Base-by-base conservation (phyloP, 169 alveolate species). In the Blepharisma undulans region DNA sequence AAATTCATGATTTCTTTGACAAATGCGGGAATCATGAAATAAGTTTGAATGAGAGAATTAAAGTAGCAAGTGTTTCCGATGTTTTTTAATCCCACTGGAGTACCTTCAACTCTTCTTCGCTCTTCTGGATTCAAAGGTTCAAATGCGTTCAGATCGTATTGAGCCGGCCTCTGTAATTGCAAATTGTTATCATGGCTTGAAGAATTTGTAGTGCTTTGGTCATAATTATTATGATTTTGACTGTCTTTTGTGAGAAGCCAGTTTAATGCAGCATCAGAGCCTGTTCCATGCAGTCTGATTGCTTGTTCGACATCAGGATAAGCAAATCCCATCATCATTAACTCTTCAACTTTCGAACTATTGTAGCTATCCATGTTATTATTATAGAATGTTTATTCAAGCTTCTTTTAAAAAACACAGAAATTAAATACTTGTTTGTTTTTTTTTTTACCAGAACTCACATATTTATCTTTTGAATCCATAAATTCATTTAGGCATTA, bases 31-130 rank as follows among this genome's bases (percentile, higher is more conserved):
- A 88, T 32, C 85, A 76, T 88, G 25, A 88, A 88, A 72, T 88
- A 88, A 72, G 48, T 19, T 61, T 88, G 87, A 34, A 88, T 21
- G n/a, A 88, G 59, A 59, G 92, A 88, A 33, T 88, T 88, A 18
- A 88, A 21, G 59, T 36, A 88, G 92, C 92, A 88, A 76, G 92
- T 88, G 59, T 76, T 88, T 7, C 92, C 92, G 22, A 72, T 27
- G 59, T 88, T 88, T 88, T 76, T 76, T 22, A 88, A 61, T 1
- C 92, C 92, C n/a, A 74, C 87, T 21, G 92, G 87, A 10, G 33
- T 36, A 6, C 92, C 92, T 21, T 25, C n/a, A 22, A 74, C 48
- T 72, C 92, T 33, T 88, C 22, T 19, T 19, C 79, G 2, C 59
- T 72, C 60, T 22, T 32, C 60, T 88, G 74, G 76, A 59, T 76